These are phyloP conservation scores for Eimeria necatrix DNA, from an alignment of 169 alveolate species.

Conservation along the genomic window DNA sequence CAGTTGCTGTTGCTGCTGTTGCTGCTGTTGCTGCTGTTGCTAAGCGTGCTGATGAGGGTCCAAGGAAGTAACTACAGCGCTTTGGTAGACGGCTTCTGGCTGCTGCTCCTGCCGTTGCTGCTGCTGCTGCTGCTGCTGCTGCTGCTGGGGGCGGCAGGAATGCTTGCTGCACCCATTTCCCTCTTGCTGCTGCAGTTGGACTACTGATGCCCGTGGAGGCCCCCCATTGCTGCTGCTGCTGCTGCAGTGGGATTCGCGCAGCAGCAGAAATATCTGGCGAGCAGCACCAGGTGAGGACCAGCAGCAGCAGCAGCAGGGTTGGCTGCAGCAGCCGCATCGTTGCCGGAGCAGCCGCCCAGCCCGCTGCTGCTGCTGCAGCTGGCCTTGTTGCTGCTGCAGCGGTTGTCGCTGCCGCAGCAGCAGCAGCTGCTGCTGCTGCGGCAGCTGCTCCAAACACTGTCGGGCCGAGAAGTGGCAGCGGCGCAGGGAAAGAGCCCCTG, in stretches of 20 bases:
- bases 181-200: background rate
- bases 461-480: background rate
- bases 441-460: background rate
- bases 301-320: background rate
- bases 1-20: background rate
- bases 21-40: background rate
- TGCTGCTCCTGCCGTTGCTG: conserved; percentile 6
- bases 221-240: background rate
- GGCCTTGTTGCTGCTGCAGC: conserved; percentile 30
- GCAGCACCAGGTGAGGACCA: conserved; percentile 1
- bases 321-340: background rate
- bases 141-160: background rate
- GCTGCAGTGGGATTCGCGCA: background rate
- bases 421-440: background rate
- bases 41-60: background rate
- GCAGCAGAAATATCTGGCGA: background rate
- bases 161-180: background rate
- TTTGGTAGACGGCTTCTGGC: background rate
- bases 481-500: background rate
- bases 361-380: background rate
- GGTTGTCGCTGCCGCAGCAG: background rate
- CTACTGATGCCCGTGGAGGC: background rate
- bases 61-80: background rate
- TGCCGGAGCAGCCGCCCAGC: background rate
- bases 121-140: conserved; percentile 31